Base-by-base conservation (phyloP, 495 filamentous ascomycete species). In the Chaetomium fimeti region DNA sequence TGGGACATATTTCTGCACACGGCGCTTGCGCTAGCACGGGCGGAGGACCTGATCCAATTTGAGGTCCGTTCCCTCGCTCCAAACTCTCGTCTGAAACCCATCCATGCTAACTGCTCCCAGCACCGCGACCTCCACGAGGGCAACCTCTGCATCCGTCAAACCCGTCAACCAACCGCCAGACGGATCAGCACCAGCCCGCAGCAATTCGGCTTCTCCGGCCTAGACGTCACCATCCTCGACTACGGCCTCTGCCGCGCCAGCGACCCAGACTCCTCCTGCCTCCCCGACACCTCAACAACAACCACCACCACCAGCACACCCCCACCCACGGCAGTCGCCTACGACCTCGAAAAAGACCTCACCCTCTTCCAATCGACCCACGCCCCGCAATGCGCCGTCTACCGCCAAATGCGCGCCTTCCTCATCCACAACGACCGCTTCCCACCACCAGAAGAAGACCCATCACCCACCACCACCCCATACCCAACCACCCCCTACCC, bases 1-100 rank as follows among this genome's bases (percentile, higher is more conserved):
- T 95, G 91, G 83, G 92, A 97, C 73, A 85, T 97, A 3, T 92
- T 96, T 75, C 87, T 93, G 80, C 86, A 88, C 25, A 86, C 91
- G 20, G 86, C 88, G 3, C 85, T 92, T 67, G 86, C 91, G 15
- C 77, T 96, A 25, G 88, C 88, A 12, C 84, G 89, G 49, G 91
- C 88, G 3, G 92, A 97, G 68, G 83, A 85, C 52, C 79, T 83
- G 58, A 82, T 86, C 25, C 73, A 83, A 63, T 97, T 97, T 65
- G 92, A 96, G 80, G 86, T 87, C 68, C 62, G 76, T 63, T 48
- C 16, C 12, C 43, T 18, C 18, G 5, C 20, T 2, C 45, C 9
- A 5, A n/a, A 2, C 43, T 18, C 6, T 42, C 25, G 11, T 11
- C 40, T 43, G 40, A 11, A 15, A 43, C 15, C 6, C 32, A 36